Base-by-base conservation (phyloP, 768 basidiomycete genomes). In the Mycena alexandri region DNA sequence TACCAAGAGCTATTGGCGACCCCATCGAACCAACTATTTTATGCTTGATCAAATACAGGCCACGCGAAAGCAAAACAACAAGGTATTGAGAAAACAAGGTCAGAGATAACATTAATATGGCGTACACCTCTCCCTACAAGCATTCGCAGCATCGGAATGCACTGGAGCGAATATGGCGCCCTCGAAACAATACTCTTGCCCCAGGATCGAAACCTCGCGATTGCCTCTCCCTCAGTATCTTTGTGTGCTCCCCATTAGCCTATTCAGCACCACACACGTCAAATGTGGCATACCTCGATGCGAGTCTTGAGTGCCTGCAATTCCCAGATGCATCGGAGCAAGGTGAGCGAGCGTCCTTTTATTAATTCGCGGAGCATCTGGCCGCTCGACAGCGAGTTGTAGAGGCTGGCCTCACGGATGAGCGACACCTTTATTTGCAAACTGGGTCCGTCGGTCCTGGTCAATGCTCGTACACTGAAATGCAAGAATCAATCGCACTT, bases 381-480 rank as follows among this genome's bases (percentile, higher is more conserved):
- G 9, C 44, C 13, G 36, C 6, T 48, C 36, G 54, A 63, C 14
- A 63, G 53, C 21, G 62, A 63, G 34, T 47, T 46, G 43, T 19
- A 36, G 52, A 63, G 52, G 13, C 44, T 55, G 4, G 53, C 44
- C 29, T 63, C 62, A 16, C 53, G 62, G 22, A 55, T 55, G 22
- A 63, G 22, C 13, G 61, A 62, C 29, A 53, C 61, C 52, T 47
- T 62, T 33, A 62, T 53, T 29, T 62, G 61, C 19, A 62, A n/a
- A 38, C 62, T 63, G 19, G 16, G 29, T 44, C 22, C 14, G n/a
- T 7, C 17, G 33, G 38, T n/a, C n/a, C n/a, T n/a, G n/a, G n/a
- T 54, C 14, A 63, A 29, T 0, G 11, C 24, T 34, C 16, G 29
- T 22, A 22, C 1, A 3, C 25, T 9, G 33, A 44, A 36, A 11